Conservation (phyloP, 371 early-diverging fungal genomes). For the Pancytospora philotis region DNA sequence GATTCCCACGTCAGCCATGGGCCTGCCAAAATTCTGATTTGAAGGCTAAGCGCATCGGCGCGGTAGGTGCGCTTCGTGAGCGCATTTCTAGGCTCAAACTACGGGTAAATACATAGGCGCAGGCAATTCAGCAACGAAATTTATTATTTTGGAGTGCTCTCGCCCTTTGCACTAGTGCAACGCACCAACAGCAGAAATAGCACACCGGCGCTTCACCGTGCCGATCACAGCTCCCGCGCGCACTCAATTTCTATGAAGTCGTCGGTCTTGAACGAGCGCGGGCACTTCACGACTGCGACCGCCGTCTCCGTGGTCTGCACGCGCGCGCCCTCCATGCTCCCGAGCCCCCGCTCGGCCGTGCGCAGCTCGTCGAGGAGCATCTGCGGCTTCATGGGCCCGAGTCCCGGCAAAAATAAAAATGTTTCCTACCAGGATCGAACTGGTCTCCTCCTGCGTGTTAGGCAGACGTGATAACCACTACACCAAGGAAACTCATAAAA, state of each 20-base stretch:
- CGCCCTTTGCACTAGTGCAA: neutral
- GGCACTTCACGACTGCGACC: neutral
- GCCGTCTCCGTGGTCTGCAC: neutral
- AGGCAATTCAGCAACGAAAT: neutral
- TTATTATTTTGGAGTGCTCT: neutral
- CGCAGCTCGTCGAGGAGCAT: too few species aligned
- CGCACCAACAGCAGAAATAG: neutral
- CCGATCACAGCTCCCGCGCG: neutral
- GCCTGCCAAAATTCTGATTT: neutral
- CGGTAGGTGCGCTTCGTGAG: neutral
- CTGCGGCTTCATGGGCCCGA: too few species aligned
- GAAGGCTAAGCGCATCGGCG: neutral
- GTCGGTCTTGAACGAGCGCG: neutral
- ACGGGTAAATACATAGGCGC: neutral
- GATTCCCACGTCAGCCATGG: constrained; percentile 70
- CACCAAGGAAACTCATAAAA: too few species aligned
- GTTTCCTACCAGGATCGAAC: too few species aligned
- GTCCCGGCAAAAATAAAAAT: too few species aligned
- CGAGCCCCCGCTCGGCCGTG: too few species aligned
- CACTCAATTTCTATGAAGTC: neutral
- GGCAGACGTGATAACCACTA: too few species aligned
- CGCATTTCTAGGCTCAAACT: neutral
- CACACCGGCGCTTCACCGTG: neutral
- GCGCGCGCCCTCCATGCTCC: too few species aligned
- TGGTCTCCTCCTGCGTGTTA: too few species aligned